Percentiles rank a stretch among this genome's conserved stretches.
phyloP scores from a whole-genome alignment of 768 basidiomycete species.

The Rhizopogon vesiculosus region DNA sequence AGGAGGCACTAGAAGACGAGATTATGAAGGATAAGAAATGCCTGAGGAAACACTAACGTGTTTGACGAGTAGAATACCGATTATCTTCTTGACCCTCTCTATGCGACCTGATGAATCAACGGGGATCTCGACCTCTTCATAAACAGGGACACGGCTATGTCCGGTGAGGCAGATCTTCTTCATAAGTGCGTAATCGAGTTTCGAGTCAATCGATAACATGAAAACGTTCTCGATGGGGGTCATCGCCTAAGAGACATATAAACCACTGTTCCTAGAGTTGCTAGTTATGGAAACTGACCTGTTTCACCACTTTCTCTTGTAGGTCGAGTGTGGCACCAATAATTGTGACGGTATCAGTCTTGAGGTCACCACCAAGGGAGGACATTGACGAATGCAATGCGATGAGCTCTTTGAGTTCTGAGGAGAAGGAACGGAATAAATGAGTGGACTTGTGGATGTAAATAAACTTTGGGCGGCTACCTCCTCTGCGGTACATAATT shows the following conservation, averaged over 20 bases:
- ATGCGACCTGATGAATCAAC: conserved; percentile 30
- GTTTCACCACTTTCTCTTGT: conserved; percentile 78
- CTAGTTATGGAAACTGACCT: conserved; percentile 30
- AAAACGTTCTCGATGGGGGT: conserved; percentile 76
- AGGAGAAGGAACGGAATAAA: not conserved
- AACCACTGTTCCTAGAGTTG: not conserved
- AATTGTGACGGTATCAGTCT: conserved; percentile 83
- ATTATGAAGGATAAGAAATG: not conserved
- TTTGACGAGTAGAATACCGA: conserved; percentile 86
- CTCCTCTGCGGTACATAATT: conserved; percentile 81
- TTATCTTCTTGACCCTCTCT: conserved; percentile 70
- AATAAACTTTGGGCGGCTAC: conserved; percentile 17
- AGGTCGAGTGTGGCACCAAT: conserved; percentile 87
- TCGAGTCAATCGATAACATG: conserved; percentile 84
- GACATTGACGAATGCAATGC: conserved; percentile 77
- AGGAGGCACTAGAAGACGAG: conserved; percentile 51
- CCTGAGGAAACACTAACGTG: conserved; percentile 33
- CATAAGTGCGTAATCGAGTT: conserved; percentile 76
- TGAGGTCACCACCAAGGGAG: conserved; percentile 79
- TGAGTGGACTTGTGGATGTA: not conserved
- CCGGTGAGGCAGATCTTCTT: conserved; percentile 74
- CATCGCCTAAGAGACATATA: conserved; percentile 53
- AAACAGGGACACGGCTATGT: conserved; percentile 81
- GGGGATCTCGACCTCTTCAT: conserved; percentile 68
- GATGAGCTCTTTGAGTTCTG: conserved; percentile 85